Percentiles rank a stretch among this genome's conserved stretches.
phyloP scores from a whole-genome alignment of 2,329 filamentous ascomycete species.

The Dryadomyces quercivorus region DNA sequence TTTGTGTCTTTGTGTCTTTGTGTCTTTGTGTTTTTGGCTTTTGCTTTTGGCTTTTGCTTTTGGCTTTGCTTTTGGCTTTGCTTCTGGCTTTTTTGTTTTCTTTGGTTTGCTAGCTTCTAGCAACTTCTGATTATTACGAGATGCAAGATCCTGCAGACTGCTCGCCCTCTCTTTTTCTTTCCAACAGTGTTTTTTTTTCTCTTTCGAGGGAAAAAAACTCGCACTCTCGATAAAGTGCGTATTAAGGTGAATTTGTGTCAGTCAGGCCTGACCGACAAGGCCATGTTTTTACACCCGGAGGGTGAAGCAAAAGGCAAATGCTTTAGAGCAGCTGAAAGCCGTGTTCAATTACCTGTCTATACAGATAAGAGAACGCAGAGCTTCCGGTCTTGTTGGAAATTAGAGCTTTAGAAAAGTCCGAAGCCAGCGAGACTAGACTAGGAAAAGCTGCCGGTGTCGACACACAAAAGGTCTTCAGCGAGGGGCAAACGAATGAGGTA shows the following conservation, averaged over 20 bases:
- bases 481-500: not conserved
- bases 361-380: not conserved
- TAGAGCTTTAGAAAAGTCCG: not conserved
- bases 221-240: too few species aligned
- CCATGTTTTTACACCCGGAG: constrained; percentile 4
- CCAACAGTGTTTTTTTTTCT: too few species aligned
- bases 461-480: not conserved
- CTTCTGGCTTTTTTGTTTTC: not conserved
- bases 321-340: not conserved
- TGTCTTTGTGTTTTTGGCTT: too few species aligned
- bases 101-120: not conserved
- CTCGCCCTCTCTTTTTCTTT: not conserved
- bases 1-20: not conserved
- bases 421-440: not conserved
- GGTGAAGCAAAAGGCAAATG: not conserved
- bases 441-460: not conserved
- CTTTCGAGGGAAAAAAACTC: too few species aligned
- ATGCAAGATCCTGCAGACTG: not conserved
- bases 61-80: not conserved
- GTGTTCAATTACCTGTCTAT: too few species aligned
- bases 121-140: not conserved
- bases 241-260: constrained; percentile 1
- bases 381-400: not conserved
- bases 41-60: not conserved
- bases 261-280: constrained; percentile 10